Evolutionary conservation across 2,329 filamentous ascomycete species (phyloP).

Genomic region (Blastomyces emzantsi): DNA sequence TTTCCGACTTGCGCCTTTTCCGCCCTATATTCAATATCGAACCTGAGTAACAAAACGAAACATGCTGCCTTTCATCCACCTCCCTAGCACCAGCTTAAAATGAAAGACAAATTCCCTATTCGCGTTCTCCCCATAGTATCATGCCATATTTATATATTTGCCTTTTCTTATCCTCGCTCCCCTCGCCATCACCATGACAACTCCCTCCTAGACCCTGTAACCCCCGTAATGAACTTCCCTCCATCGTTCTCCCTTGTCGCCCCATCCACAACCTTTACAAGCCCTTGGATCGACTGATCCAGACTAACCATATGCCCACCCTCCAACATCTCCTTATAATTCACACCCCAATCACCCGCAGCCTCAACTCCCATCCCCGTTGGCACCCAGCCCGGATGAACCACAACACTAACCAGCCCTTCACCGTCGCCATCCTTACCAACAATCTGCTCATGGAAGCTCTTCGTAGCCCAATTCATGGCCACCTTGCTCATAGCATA

Average conservation of each 20-base stretch:
- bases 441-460: conserved; percentile 22
- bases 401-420: conserved; percentile 17
- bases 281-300: conserved; percentile 26
- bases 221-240: conserved; percentile 29
- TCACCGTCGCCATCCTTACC: conserved; percentile 1
- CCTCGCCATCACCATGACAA: conserved; percentile 15
- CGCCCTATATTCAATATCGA: too few species aligned
- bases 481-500: conserved; percentile 22
- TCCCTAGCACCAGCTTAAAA: neutral
- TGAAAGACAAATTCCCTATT: neutral
- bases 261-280: conserved; percentile 31
- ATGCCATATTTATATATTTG: neutral
- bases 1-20: neutral
- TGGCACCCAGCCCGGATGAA: conserved; percentile 35
- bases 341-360: conserved; percentile 27
- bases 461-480: conserved; percentile 18
- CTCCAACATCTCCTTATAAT: neutral
- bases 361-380: conserved; percentile 23
- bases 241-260: conserved; percentile 27
- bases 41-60: neutral
- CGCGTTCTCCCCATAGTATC: neutral
- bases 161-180: neutral
- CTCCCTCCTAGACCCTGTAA: conserved; percentile 20
- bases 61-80: neutral
- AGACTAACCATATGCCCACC: conserved; percentile 22